A percentile compares a stretch with the other conserved stretches of the same genome.
Evolutionary conservation across 192 early-diverging fungal genomes (phyloP).

Genomic region (Umbelopsis isabellina): DNA sequence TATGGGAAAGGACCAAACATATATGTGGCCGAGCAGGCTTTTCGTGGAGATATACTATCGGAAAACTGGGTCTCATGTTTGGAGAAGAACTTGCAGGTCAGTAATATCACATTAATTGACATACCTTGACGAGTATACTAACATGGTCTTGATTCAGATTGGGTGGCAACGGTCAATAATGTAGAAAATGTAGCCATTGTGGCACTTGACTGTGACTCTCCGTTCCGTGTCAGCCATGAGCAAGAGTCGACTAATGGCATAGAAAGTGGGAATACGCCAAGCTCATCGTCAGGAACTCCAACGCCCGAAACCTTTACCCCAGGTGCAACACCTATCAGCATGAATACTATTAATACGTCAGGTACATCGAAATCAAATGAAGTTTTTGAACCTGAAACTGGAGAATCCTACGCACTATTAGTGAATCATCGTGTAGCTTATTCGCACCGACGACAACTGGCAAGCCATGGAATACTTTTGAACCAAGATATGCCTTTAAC

Average conservation of each 20-base stretch:
- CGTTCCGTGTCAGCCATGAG: conserved; percentile 30
- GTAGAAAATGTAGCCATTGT: conserved; percentile 36
- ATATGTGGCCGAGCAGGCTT: conserved; percentile 46
- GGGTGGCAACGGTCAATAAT: conserved; percentile 31
- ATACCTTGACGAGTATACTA: conserved; percentile 32
- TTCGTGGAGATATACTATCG: conserved; percentile 50
- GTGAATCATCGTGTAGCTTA: conserved; percentile 54
- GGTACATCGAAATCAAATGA: conserved; percentile 24
- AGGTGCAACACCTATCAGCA: conserved; percentile 8
- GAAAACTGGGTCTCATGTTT: conserved; percentile 55
- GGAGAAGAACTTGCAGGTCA: conserved; percentile 45
- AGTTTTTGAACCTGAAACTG: conserved; percentile 32
- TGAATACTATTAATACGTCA: not conserved
- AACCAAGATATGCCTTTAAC: conserved; percentile 22
- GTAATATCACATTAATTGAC: conserved; percentile 26
- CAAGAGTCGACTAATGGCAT: conserved; percentile 14
- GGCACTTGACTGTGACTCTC: conserved; percentile 38
- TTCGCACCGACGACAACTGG: conserved; percentile 39
- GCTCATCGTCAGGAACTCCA: not conserved
- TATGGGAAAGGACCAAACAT: conserved; percentile 46
- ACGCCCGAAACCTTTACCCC: conserved; percentile 22
- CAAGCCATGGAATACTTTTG: conserved; percentile 16
- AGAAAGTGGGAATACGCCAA: conserved; percentile 15
- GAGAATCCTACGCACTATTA: conserved; percentile 49
- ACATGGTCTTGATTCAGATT: conserved; percentile 25